Evolutionary conservation across 179 eudicot genomes (phyloP).

Genomic region (Beta corolliflora): DNA sequence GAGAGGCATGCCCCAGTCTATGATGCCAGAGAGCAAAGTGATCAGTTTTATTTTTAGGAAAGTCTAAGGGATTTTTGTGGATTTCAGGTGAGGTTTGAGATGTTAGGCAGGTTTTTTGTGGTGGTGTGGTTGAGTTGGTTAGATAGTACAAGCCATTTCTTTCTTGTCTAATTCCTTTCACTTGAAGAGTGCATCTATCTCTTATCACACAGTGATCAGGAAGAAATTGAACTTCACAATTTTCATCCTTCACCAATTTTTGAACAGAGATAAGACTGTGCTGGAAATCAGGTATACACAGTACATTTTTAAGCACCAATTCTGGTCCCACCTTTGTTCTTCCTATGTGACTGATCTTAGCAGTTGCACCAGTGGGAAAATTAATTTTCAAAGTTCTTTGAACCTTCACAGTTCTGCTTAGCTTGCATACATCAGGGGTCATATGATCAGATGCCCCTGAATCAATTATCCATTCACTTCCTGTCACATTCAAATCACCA

Average conservation of each 20-base stretch:
- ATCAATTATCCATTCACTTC: no score
- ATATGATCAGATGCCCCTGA: no score
- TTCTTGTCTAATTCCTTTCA: neutral
- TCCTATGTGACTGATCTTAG: neutral
- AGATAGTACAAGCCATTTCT: neutral
- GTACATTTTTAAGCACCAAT: neutral
- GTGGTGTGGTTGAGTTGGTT: no score
- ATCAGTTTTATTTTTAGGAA: no score
- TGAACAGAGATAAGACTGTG: neutral
- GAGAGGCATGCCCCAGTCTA: neutral
- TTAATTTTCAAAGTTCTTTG: neutral
- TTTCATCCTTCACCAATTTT: neutral
- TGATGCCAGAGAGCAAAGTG: neutral
- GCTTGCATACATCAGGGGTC: no score
- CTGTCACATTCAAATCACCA: no score
- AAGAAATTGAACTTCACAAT: neutral
- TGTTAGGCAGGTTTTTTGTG: no score
- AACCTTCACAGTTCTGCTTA: no score
- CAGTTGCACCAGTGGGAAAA: neutral
- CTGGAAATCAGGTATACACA: neutral
- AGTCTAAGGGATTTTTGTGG: no score
- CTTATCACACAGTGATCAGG: neutral
- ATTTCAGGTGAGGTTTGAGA: no score
- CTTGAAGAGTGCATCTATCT: neutral
- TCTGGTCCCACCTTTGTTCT: neutral